phyloP scores from a whole-genome alignment of 768 basidiomycete species.

The Rhodosporidiobolus sp. region DNA sequence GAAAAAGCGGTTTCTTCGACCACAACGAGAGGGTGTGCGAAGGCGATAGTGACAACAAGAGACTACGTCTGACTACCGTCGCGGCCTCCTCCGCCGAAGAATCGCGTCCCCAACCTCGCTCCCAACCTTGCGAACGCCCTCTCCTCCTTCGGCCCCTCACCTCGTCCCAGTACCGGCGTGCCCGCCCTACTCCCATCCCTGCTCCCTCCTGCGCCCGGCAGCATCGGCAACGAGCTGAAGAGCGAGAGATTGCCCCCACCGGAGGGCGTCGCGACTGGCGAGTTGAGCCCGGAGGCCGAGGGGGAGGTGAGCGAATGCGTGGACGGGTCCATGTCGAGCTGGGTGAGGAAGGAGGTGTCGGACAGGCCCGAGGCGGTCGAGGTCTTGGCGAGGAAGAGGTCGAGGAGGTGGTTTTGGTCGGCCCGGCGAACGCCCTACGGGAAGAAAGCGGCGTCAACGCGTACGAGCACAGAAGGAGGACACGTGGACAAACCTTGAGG shows the following conservation, averaged over 20 bases:
- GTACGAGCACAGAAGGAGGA: too few relatives aligned
- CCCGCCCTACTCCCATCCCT: slow-evolving; percentile 19
- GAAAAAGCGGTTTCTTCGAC: too few relatives aligned
- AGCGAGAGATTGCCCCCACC: not conserved
- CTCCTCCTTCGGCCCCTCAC: not conserved
- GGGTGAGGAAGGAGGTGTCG: slow-evolving; percentile 84
- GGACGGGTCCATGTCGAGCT: slow-evolving; percentile 89
- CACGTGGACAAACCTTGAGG: slow-evolving; percentile 35
- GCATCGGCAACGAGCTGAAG: slow-evolving; percentile 19
- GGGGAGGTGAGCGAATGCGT: slow-evolving; percentile 30
- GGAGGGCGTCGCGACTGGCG: slow-evolving; percentile 33
- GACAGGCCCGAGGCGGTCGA: slow-evolving; percentile 86
- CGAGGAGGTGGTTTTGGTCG: slow-evolving; percentile 83
- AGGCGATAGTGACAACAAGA: not conserved
- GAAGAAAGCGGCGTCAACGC: not conserved
- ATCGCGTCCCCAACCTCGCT: slow-evolving; percentile 20
- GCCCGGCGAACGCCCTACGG: slow-evolving; percentile 72
- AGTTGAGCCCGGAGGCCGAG: slow-evolving; percentile 38
- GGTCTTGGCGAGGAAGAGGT: slow-evolving; percentile 86
- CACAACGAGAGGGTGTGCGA: not conserved
- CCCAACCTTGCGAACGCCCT: slow-evolving; percentile 30
- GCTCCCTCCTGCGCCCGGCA: not conserved
- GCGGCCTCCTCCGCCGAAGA: slow-evolving; percentile 18
- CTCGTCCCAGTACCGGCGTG: not conserved
- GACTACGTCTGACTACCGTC: not conserved